phyloP scores from a whole-genome alignment of 2,329 filamentous ascomycete species.

The Graphiopsis chlorocephala region DNA sequence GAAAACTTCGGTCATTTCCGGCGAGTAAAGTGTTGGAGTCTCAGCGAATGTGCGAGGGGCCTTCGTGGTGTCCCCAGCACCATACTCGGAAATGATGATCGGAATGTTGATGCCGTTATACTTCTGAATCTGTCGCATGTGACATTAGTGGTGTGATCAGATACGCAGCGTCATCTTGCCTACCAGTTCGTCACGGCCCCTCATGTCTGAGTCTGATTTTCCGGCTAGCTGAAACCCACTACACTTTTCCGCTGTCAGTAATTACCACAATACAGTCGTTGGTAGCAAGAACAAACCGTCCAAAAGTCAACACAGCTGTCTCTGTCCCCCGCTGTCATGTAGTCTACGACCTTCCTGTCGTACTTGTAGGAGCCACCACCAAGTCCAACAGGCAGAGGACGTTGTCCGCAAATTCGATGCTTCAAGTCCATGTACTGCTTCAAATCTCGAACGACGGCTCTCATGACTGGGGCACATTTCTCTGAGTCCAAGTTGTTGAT shows the following conservation, averaged over 20 bases:
- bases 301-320: not conserved
- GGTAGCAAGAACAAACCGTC: not conserved
- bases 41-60: conserved; percentile 15
- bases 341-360: conserved; percentile 16
- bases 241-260: not conserved
- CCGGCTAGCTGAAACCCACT: not conserved
- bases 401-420: conserved; percentile 12
- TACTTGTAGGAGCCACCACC: not conserved
- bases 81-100: conserved; percentile 18
- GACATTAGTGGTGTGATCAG: not conserved
- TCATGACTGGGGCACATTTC: conserved; percentile 17
- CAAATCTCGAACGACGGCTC: conserved; percentile 20
- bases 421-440: conserved; percentile 19
- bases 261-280: not conserved
- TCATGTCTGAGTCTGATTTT: not conserved
- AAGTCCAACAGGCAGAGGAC: conserved; percentile 21
- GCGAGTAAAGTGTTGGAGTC: conserved; percentile 16
- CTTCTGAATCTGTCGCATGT: not conserved
- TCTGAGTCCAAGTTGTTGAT: conserved; percentile 14
- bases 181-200: not conserved
- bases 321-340: conserved; percentile 9
- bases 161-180: not conserved
- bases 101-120: conserved; percentile 14
- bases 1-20: conserved; percentile 16
- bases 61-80: not conserved